Evolutionary conservation across 2,329 filamentous ascomycete species (phyloP).

Genomic region (Arthrobotrys conoides): DNA sequence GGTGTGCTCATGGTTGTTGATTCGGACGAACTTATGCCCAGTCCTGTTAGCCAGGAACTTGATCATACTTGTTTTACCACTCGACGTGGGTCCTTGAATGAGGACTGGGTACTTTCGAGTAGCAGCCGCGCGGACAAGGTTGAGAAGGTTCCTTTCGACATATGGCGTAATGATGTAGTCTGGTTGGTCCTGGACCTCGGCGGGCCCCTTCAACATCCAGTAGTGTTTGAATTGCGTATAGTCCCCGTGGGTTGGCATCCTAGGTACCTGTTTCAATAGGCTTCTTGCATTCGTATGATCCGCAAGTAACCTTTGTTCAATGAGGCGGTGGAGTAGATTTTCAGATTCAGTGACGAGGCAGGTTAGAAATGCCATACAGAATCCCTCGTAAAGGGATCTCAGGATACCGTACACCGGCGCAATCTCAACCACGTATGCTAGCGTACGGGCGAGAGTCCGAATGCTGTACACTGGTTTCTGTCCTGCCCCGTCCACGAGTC

Average conservation of each 20-base stretch:
- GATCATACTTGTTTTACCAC: conserved; percentile 99
- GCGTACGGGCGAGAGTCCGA: conserved; percentile 88
- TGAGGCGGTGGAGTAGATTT: conserved; percentile 80
- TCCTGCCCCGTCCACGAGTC: conserved; percentile 92
- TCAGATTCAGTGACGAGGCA: conserved; percentile 87
- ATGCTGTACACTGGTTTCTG: conserved; percentile 98
- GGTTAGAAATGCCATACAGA: conserved; percentile 97
- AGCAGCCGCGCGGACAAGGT: conserved; percentile 91
- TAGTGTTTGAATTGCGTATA: conserved; percentile 92
- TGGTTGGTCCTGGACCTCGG: conserved; percentile 77
- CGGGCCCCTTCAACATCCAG: conserved; percentile 85
- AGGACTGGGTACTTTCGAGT: conserved; percentile 93
- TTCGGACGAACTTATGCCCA: conserved; percentile 95
- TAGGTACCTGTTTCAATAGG: conserved; percentile 82
- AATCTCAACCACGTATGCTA: conserved; percentile 90
- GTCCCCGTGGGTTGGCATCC: conserved; percentile 80
- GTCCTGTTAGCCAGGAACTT: conserved; percentile 97
- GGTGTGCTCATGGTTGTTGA: conserved; percentile 99
- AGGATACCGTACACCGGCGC: conserved; percentile 86
- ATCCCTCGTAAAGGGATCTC: conserved; percentile 90
- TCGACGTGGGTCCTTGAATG: conserved; percentile 95
- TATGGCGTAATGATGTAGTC: conserved; percentile 98
- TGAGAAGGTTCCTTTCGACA: conserved; percentile 93
- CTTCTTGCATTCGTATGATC: conserved; percentile 73
- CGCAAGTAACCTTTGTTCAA: conserved; percentile 69